Base-by-base conservation (phyloP, 2,329 filamentous ascomycete genomes). In the Aschersonia sp. region DNA sequence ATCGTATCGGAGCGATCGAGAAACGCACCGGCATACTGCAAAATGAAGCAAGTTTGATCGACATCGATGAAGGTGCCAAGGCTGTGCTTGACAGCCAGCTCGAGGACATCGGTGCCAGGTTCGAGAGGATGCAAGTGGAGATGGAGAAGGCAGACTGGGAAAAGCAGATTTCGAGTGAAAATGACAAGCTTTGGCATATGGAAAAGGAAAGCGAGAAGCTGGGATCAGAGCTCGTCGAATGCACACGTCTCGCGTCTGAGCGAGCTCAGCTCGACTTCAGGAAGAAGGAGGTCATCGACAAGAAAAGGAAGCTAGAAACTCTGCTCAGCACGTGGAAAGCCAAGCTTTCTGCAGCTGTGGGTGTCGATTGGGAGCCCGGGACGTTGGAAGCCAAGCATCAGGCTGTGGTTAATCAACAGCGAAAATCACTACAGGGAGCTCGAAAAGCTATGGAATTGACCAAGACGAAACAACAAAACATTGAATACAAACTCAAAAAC, bases 51-150 rank as follows among this genome's bases (percentile, higher is more conserved):
- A 75, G 83, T 55, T 70, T 72, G n/a, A 82, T 98, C 48, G 76
- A 84, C 38, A 75, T 89, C 31, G 91, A 98, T 55, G 91, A 97
- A 65, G 89, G 89, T 3, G 78, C 78, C 32, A 86, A 87, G 61
- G 84, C 85, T 30, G 72, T 85, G 3, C 72, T 96, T 5, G 84
- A 92, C 56, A 77, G 81, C 12, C 82, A 84, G 47, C 76, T 85
- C 45, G 76, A 79, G 40, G 85, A 92, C 40, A 73, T 85, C 0
- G 77, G 84, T 51, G 67, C 69, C 20, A 76, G 74, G 35, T 70
- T 94, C 12, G 65, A 74, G 44, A 73, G 75, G 47, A 72, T 78
- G 3, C 83, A 79, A 52, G 69, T 76, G n/a, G 75, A 82, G 1
- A 75, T 83, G 45, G 75, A 79, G 38, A 67, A 66, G 20, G 75